phyloP scores from a whole-genome alignment of 2,329 filamentous ascomycete species.

The Bipolaris sorokiniana region DNA sequence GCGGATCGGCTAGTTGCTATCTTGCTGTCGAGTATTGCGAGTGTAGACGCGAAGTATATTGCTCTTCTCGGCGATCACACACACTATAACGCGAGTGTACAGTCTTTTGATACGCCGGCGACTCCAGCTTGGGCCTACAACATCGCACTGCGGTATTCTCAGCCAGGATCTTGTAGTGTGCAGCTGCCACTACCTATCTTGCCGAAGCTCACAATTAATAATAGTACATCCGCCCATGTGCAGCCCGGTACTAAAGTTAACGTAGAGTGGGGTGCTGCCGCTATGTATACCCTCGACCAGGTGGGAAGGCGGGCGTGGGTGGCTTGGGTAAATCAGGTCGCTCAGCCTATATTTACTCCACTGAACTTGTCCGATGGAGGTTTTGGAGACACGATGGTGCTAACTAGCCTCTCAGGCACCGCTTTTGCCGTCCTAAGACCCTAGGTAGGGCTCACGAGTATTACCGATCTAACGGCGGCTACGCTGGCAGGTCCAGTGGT shows the following conservation, averaged over 20 bases:
- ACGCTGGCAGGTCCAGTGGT: conserved; percentile 10
- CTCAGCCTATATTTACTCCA: conserved; percentile 1
- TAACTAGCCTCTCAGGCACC: conserved; percentile 7
- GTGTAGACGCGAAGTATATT: conserved; percentile 8
- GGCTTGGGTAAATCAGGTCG: conserved; percentile 8
- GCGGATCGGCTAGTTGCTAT: conserved; percentile 5
- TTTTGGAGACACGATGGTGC: conserved; percentile 1
- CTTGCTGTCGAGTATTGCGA: conserved; percentile 12
- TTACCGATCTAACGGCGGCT: conserved; percentile 6
- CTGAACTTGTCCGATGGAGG: not conserved
- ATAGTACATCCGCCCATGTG: conserved; percentile 1
- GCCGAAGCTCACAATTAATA: conserved; percentile 4
- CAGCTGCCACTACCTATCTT: conserved; percentile 11
- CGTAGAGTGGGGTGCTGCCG: conserved; percentile 5
- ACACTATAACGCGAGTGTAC: conserved; percentile 3
- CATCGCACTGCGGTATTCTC: conserved; percentile 2
- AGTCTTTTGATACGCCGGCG: conserved; percentile 10
- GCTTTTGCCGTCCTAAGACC: conserved; percentile 7
- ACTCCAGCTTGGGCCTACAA: conserved; percentile 12
- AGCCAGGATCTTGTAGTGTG: conserved; percentile 8
- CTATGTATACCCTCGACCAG: not conserved
- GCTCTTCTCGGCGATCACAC: conserved; percentile 5
- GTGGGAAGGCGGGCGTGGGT: not conserved
- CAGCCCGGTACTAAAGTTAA: not conserved
- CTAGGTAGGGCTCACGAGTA: conserved; percentile 3